phyloP scores from a whole-genome alignment of 2,329 filamentous ascomycete genomes.

The Cercospora janseana region DNA sequence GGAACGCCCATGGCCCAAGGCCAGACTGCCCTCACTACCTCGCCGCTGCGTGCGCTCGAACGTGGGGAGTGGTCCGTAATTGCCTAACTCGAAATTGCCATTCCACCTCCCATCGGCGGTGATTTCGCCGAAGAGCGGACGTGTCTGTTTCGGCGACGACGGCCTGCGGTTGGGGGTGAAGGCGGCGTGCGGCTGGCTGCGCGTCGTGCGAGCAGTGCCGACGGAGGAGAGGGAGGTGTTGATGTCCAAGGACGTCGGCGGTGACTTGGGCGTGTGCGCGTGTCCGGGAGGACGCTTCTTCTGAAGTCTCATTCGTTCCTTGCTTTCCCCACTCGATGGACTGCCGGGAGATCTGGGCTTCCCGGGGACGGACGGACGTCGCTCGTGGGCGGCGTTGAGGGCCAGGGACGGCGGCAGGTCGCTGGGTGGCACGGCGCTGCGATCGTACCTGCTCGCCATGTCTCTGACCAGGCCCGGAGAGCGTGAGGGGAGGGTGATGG shows the following conservation, averaged over 20 bases:
- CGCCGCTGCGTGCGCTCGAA: constrained; percentile 45
- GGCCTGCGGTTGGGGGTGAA: constrained; percentile 27
- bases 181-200: constrained; percentile 33
- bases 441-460: constrained; percentile 75
- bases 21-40: constrained; percentile 70
- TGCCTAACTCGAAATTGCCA: constrained; percentile 34
- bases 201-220: constrained; percentile 24
- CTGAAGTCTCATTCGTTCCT: constrained; percentile 32
- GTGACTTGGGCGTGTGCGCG: constrained; percentile 28
- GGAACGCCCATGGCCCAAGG: constrained; percentile 53
- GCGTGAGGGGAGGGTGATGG: constrained; percentile 33
- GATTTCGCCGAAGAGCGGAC: constrained; percentile 73
- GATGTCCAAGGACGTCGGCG: constrained; percentile 32
- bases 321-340: constrained; percentile 25
- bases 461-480: constrained; percentile 61
- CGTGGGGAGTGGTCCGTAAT: constrained; percentile 31
- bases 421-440: constrained; percentile 36
- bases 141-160: constrained; percentile 31
- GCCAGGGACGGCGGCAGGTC: constrained; percentile 21
- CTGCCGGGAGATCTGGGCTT: constrained; percentile 30
- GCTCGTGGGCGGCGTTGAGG: constrained; percentile 27
- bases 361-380: constrained; percentile 24
- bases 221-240: constrained; percentile 31
- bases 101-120: constrained; percentile 57
- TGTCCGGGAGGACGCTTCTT: constrained; percentile 32